Percentiles rank a stretch among this genome's conserved stretches.
Conservation (phyloP, 2,329 filamentous ascomycete species). For the Botryosphaeria dothidea region DNA sequence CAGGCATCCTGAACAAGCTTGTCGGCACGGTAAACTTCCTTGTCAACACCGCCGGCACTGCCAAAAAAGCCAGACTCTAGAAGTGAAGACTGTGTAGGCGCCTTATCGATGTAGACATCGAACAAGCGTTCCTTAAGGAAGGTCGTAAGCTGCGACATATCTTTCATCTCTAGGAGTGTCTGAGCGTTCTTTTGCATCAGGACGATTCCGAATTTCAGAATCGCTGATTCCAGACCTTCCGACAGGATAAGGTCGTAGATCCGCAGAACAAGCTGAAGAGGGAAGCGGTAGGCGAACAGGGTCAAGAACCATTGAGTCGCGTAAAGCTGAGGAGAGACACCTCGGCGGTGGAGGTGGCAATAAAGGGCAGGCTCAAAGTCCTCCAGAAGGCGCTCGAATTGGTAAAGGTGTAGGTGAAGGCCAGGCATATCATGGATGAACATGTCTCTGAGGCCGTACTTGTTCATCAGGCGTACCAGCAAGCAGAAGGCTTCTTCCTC, state of each 20-base stretch:
- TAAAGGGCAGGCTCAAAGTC: constrained; percentile 92
- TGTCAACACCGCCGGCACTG: constrained; percentile 84
- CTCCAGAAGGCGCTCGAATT: constrained; percentile 91
- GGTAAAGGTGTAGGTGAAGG: constrained; percentile 87
- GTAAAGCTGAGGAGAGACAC: constrained; percentile 89
- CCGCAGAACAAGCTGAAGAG: constrained; percentile 89
- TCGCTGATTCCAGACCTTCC: constrained; percentile 83
- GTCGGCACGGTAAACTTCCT: constrained; percentile 94
- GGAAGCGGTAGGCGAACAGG: constrained; percentile 97
- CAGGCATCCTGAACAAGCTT: constrained; percentile 92
- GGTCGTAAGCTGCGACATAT: constrained; percentile 85
- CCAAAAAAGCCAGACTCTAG: constrained; percentile 98
- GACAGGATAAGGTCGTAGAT: constrained; percentile 96
- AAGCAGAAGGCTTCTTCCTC: constrained; percentile 96
- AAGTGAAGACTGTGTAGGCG: constrained; percentile 88
- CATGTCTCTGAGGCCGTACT: constrained; percentile 88
- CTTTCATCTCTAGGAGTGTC: constrained; percentile 77
- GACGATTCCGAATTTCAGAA: constrained; percentile 91
- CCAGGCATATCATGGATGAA: constrained; percentile 97
- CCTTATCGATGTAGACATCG: constrained; percentile 94
- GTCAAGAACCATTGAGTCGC: constrained; percentile 99
- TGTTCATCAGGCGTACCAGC: constrained; percentile 92
- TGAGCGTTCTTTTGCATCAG: constrained; percentile 93
- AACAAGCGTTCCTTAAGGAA: constrained; percentile 95
- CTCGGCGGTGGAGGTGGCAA: constrained; percentile 85